These are phyloP conservation scores for Chernovozyma sophiae-reginae DNA, from an alignment of 1,139 yeast genomes.

Conservation along the genomic window DNA sequence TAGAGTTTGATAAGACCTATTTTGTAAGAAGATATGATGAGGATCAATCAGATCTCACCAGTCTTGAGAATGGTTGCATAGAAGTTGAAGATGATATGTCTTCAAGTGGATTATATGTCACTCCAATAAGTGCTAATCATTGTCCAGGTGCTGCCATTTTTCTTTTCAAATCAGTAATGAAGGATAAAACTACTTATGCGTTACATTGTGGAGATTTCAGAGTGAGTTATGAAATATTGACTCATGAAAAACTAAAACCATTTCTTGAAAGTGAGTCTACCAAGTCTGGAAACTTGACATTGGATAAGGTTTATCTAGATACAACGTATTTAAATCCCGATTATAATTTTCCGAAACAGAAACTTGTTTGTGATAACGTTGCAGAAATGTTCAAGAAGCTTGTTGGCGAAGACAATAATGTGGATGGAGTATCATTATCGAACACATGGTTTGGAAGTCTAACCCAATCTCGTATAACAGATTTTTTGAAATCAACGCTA, in stretches of 20 bases:
- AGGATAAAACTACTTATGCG: constrained; percentile 24
- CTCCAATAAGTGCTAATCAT: constrained; percentile 81
- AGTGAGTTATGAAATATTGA: constrained; percentile 48
- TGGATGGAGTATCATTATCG: constrained; percentile 17
- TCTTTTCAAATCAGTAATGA: constrained; percentile 53
- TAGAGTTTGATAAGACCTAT: constrained; percentile 43
- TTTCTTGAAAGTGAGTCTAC: constrained; percentile 23
- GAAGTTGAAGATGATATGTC: constrained; percentile 11
- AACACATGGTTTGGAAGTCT: constrained; percentile 36
- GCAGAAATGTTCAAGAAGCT: constrained; percentile 50
- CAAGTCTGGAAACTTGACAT: not conserved
- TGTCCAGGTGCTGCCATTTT: constrained; percentile 94
- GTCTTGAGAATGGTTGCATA: not conserved
- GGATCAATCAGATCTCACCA: constrained; percentile 2
- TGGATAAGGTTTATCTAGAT: constrained; percentile 68
- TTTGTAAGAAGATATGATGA: constrained; percentile 17
- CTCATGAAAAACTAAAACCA: constrained; percentile 26
- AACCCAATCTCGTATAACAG: constrained; percentile 44
- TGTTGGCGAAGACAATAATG: constrained; percentile 16
- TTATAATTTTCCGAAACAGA: constrained; percentile 76
- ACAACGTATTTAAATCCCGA: constrained; percentile 81
- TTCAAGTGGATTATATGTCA: constrained; percentile 50
- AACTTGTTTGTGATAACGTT: constrained; percentile 55
- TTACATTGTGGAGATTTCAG: constrained; percentile 94
- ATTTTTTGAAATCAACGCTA: constrained; percentile 22